These are phyloP conservation scores for Ceratocystis colombiana DNA, from an alignment of 2,329 filamentous ascomycete genomes.

Conservation along the genomic window DNA sequence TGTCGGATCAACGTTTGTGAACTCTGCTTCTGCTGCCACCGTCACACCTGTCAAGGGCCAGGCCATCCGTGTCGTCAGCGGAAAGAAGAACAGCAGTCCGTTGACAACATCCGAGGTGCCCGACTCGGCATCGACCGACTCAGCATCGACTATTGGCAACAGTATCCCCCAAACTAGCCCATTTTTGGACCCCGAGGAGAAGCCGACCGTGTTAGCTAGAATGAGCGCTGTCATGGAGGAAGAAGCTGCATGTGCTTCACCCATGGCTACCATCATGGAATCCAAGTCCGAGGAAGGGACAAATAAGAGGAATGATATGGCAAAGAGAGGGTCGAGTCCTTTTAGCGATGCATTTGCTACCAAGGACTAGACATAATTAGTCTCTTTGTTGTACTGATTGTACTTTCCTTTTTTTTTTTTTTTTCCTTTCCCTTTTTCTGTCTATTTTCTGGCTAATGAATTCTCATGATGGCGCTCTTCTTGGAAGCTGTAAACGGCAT, in stretches of 20 bases:
- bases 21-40: slow-evolving; percentile 50
- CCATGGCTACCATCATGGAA: slow-evolving; percentile 29
- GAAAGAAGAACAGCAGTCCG: slow-evolving; percentile 33
- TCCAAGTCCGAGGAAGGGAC: slow-evolving; percentile 30
- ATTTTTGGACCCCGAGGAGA: slow-evolving; percentile 47
- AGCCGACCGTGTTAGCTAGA: slow-evolving; percentile 35
- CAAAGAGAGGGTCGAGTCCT: slow-evolving; percentile 38
- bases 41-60: slow-evolving; percentile 49
- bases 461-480: slow-evolving; percentile 13
- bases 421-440: slow-evolving; percentile 15
- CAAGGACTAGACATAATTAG: slow-evolving; percentile 35
- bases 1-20: slow-evolving; percentile 58
- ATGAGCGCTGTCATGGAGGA: slow-evolving; percentile 50
- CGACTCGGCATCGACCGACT: slow-evolving; percentile 7
- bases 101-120: slow-evolving; percentile 6
- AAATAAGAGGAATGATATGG: slow-evolving; percentile 28
- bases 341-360: slow-evolving; percentile 52
- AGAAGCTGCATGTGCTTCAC: slow-evolving; percentile 37
- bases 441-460: slow-evolving; percentile 3
- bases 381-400: neutral
- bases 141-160: slow-evolving; percentile 5
- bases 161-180: slow-evolving; percentile 35
- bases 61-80: slow-evolving; percentile 48
- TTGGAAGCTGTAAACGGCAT: slow-evolving; percentile 4
- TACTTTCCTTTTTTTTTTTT: slow-evolving; percentile 12